phyloP scores from a whole-genome alignment of 768 basidiomycete genomes.

The Trametes cubensis region DNA sequence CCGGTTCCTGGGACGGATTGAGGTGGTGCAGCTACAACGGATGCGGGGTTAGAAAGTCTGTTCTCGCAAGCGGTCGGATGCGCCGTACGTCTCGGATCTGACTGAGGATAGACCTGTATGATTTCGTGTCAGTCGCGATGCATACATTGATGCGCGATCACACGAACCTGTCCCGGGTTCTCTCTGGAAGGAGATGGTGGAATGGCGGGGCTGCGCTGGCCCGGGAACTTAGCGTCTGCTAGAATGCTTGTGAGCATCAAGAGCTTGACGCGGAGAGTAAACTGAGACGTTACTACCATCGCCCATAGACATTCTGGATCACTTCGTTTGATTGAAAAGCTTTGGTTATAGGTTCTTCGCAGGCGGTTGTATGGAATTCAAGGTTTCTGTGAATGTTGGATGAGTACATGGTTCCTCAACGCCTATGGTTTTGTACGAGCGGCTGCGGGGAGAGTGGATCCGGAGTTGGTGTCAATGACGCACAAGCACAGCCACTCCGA shows the following conservation, averaged over 20 bases:
- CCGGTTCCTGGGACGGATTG: slow-evolving; percentile 31
- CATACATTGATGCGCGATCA: no score
- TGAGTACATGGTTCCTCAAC: not conserved
- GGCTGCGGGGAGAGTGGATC: slow-evolving; percentile 5
- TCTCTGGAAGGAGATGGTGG: slow-evolving; percentile 50
- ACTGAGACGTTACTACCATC: not conserved
- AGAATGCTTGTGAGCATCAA: not conserved
- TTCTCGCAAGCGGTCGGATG: no score
- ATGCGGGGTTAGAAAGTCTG: not conserved
- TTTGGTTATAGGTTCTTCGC: not conserved
- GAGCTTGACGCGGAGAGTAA: not conserved
- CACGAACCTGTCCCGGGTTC: slow-evolving; percentile 49
- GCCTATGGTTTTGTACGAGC: not conserved
- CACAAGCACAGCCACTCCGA: slow-evolving; percentile 4
- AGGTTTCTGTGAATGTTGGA: not conserved
- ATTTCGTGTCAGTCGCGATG: not conserved
- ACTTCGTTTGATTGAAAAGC: no score
- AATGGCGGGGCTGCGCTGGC: slow-evolving; percentile 36
- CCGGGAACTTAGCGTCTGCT: slow-evolving; percentile 47
- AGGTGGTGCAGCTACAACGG: slow-evolving; percentile 27
- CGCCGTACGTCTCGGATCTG: slow-evolving; percentile 43
- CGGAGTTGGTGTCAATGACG: slow-evolving; percentile 4
- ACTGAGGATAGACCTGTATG: slow-evolving; percentile 51
- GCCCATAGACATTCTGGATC: slow-evolving; percentile 4
- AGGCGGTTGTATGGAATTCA: not conserved